These are phyloP conservation scores for Rhizopus arrhizus DNA, from an alignment of 371 early-diverging fungal species.

Conservation along the genomic window DNA sequence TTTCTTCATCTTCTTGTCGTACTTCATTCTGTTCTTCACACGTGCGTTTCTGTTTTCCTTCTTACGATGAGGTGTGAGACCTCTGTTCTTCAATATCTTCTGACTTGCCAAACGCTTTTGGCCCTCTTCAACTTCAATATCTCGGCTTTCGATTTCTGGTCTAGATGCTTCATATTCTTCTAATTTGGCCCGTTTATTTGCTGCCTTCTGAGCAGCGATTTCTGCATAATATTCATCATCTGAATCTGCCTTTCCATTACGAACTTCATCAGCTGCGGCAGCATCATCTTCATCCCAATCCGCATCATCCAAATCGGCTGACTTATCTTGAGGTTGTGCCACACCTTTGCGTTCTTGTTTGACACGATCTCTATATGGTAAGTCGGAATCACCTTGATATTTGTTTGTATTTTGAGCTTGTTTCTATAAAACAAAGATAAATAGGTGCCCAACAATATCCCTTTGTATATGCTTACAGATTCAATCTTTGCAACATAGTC, in stretches of 20 bases:
- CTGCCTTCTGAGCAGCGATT: slow-evolving; percentile 48
- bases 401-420: slow-evolving; percentile 47
- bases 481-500: slow-evolving; percentile 76
- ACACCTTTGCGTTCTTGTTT: slow-evolving; percentile 61
- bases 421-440: slow-evolving; percentile 26
- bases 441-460: no score
- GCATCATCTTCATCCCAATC: slow-evolving; percentile 62
- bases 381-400: slow-evolving; percentile 73
- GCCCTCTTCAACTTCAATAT: slow-evolving; percentile 52
- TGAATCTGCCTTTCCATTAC: slow-evolving; percentile 33
- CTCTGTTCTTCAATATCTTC: slow-evolving; percentile 94
- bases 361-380: slow-evolving; percentile 71
- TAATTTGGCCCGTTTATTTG: slow-evolving; percentile 54
- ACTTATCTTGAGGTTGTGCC: slow-evolving; percentile 57
- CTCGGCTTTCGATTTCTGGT: slow-evolving; percentile 46
- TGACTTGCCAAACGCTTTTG: slow-evolving; percentile 84
- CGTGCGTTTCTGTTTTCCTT: slow-evolving; percentile 95
- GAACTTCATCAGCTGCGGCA: slow-evolving; percentile 45
- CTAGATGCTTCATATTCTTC: slow-evolving; percentile 47
- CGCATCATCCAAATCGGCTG: slow-evolving; percentile 66
- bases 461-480: slow-evolving; percentile 46
- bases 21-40: slow-evolving; percentile 88
- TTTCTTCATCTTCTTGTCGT: slow-evolving; percentile 89
- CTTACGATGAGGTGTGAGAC: slow-evolving; percentile 89
- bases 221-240: slow-evolving; percentile 64